A percentile compares a stretch with the other conserved stretches of the same genome.
These are phyloP conservation scores for Coemansia asiatica DNA, from an alignment of 192 early-diverging fungal species.

Conservation along the genomic window DNA sequence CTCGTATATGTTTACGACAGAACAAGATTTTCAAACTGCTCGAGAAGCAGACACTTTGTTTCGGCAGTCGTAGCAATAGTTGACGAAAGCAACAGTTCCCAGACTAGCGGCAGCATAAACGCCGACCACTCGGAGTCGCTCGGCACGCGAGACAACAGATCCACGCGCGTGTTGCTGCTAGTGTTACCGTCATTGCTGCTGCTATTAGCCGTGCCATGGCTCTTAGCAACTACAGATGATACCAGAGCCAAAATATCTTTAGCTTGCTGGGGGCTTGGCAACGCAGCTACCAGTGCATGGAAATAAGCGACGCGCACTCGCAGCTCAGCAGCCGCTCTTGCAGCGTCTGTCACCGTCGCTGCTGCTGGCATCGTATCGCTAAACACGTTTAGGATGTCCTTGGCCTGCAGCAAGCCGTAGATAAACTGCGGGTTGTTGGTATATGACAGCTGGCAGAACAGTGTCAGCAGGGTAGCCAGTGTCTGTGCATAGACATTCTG, in stretches of 20 bases:
- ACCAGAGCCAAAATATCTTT: conserved; percentile 37
- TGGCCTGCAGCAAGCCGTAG: conserved; percentile 46
- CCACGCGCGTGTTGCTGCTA: conserved; percentile 8
- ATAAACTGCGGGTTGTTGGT: conserved; percentile 52
- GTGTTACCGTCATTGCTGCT: not conserved
- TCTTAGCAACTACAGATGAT: conserved; percentile 21
- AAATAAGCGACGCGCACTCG: conserved; percentile 51
- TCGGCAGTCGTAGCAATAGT: conserved; percentile 26
- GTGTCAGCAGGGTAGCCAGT: conserved; percentile 29
- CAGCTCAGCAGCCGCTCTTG: conserved; percentile 27
- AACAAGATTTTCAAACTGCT: conserved; percentile 43
- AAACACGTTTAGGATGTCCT: conserved; percentile 31
- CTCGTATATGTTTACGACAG: conserved; percentile 14
- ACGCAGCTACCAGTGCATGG: conserved; percentile 40
- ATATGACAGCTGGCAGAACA: conserved; percentile 36
- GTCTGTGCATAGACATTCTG: conserved; percentile 34
- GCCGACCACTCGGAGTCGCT: conserved; percentile 19
- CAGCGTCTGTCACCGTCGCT: conserved; percentile 3
- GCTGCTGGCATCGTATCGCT: conserved; percentile 10
- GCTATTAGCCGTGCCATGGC: not conserved
- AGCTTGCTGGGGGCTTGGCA: conserved; percentile 31
- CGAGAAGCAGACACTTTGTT: conserved; percentile 11
- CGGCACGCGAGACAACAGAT: not conserved
- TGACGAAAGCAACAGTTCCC: conserved; percentile 45
- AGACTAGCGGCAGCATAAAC: conserved; percentile 51